Evolutionary conservation across 1,284 basidiomycete genomes (phyloP).

Genomic region (Malassezia restricta): DNA sequence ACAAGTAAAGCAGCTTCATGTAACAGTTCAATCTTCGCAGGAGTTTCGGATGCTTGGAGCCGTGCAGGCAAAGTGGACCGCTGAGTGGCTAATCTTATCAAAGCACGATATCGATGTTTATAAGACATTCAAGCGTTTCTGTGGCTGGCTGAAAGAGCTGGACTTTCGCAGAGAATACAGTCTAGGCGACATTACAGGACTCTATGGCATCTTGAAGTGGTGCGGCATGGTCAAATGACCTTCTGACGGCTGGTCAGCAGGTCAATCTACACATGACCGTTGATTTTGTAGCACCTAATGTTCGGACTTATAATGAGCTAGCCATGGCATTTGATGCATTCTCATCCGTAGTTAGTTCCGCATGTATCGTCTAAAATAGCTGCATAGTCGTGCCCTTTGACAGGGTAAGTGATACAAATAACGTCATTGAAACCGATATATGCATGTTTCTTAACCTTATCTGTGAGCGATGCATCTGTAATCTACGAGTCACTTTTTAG

Average conservation of each 20-base stretch:
- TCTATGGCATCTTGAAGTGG: slow-evolving; percentile 1
- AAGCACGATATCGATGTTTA: background rate
- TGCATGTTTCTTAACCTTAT: background rate
- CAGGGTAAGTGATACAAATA: slow-evolving; percentile 3
- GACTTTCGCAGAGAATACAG: too few species aligned
- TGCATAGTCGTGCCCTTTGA: background rate
- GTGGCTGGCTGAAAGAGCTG: too few species aligned
- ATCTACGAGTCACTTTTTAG: too few species aligned
- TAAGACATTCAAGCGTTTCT: background rate
- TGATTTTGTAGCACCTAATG: slow-evolving; percentile 2
- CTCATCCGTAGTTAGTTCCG: slow-evolving; percentile 5
- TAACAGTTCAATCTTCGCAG: background rate
- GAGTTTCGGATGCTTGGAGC: background rate
- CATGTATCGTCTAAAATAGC: slow-evolving; percentile 2
- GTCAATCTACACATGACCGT: background rate
- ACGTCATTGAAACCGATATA: background rate
- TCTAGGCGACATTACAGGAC: slow-evolving; percentile 4
- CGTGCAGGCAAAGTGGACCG: slow-evolving; percentile 3
- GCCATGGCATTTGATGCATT: slow-evolving; percentile 8
- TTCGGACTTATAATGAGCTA: background rate
- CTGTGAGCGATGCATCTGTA: too few species aligned
- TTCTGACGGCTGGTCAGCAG: slow-evolving; percentile 2
- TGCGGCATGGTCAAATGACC: background rate
- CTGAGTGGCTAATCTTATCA: background rate
- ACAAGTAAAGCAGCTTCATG: background rate